Evolutionary conservation across 2,329 filamentous ascomycete species (phyloP), one percentile per base, ranked within the genome.

Genomic region (Alternaria triticimaculans): DNA sequence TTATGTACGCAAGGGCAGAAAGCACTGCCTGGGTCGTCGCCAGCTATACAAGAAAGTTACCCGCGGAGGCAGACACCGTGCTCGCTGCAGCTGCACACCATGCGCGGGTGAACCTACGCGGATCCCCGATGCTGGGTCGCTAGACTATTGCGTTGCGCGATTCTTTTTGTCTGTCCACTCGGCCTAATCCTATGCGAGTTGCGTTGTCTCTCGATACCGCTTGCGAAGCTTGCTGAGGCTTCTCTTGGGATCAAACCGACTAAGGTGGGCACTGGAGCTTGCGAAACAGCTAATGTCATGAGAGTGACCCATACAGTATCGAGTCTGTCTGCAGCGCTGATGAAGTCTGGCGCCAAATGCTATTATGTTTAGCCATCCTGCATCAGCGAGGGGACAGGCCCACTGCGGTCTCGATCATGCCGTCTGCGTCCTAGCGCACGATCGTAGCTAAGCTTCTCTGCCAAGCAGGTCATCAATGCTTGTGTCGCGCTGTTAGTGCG

Each of bases 381-480:
- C 37, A 41, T 44, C 25, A 28, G 41, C 49, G 49, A 59, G 20
- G 43, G 20, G 26, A 41, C 15, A 43, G 55, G 48, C 41, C 55
- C 48, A 46, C 26, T n/a, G 46, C 46, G 50, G 53, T 62, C 62
- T 64, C 59, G 62, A 61, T 61, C 57, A 58, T 48, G 53, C 45
- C 49, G 37, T 56, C 43, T 23, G 44, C 33, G 55, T 54, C 51
- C 56, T 44, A 54, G 58, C 54, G 56, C 62, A 55, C 49, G 58
- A 66, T 64, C 50, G 37, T 37, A 26, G 62, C 66, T 71, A 75
- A 75, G 73, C 72, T 70, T 75, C 68, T 14, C 21, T 51, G 73
- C 73, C 72, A 74, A 75, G 72, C 45, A 50, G 28, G 26, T 26
- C 58, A 51, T 21, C 48, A 70, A 73, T 66, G 73, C 73, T 75